Conservation (phyloP, 331 rosid genomes). For the Acacia pycnantha region DNA sequence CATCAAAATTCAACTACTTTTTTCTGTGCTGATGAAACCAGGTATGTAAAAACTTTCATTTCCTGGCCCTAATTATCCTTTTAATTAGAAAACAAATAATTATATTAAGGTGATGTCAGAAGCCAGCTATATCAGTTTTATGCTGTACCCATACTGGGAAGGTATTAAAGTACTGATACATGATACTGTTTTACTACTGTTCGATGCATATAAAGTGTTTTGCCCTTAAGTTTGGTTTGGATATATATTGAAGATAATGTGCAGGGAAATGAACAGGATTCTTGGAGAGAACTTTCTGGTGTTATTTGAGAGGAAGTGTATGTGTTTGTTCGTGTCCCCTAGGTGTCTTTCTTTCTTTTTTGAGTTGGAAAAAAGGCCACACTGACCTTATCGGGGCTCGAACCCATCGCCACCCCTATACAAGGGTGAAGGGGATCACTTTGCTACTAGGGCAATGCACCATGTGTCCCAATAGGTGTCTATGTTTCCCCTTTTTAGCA, state of each 20-base stretch:
- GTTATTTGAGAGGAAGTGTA: background rate
- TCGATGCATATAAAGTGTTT: background rate
- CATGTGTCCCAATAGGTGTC: background rate
- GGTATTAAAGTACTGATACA: background rate
- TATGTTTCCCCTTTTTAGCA: background rate
- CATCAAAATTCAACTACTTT: constrained; percentile 38
- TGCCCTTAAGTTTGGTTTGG: background rate
- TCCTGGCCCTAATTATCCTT: background rate
- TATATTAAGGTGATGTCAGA: background rate
- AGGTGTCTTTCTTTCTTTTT: too few species aligned
- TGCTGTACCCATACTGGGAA: background rate
- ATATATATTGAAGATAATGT: background rate
- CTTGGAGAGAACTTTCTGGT: background rate
- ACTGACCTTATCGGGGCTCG: too few species aligned
- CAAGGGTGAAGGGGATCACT: too few species aligned
- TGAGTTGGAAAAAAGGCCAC: too few species aligned
- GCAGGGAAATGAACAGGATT: background rate
- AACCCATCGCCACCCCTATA: too few species aligned
- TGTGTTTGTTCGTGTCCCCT: background rate
- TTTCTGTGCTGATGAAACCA: constrained; percentile 72
- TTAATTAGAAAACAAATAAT: background rate
- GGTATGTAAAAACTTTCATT: constrained; percentile 37
- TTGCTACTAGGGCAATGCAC: too few species aligned
- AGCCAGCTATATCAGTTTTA: background rate
- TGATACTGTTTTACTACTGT: background rate